Base-by-base conservation (phyloP, 768 basidiomycete species). In the Lyophyllum semitale region DNA sequence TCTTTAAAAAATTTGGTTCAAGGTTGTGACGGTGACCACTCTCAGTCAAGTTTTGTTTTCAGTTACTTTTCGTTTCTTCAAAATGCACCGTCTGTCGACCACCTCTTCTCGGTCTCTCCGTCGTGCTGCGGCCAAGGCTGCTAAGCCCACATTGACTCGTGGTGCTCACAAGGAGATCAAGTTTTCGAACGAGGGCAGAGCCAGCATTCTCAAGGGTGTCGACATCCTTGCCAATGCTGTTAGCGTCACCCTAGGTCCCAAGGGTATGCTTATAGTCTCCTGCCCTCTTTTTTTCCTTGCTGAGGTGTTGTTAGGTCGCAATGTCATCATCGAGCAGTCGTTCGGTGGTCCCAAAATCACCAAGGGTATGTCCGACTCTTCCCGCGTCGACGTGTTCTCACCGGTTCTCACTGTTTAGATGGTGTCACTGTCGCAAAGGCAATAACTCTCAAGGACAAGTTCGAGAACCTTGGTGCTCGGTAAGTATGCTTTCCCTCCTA, bases 381-480 rank as follows among this genome's bases (percentile, higher is more conserved):
- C 37, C 42, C 22, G 9, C 53, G 8, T 27, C 27, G 23, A 42
- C 23, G 37, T 47, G 22, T 20, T 30, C 23, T 46, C 45, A 59
- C 49, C 57, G 48, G 62, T 26, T 35, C 48, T 25, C 20, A n/a
- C 53, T n/a, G 53, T 53, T 6, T 50, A 93, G 94, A 98, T 72
- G 96, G 95, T 85, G 96, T 97, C 18, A 96, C 95, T 25, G 96
- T 98, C 35, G 96, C 96, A 55, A 99, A 98, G 80, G 79, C 93
- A 33, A 93, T 99, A 63, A 79, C 86, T 5, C 83, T 98, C 64
- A 87, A 98, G 77, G 94, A 98, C 85, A 97, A 95, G 75, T 98
- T 98, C 68, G 93, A 98, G 81, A 98, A 98, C 81, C 90, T 98
- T 54, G 95, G 95, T 68, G 95, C 95, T 67, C 90, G 94, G 93